Base-by-base conservation (phyloP, 257 asterid genomes). In the Verbascum thapsus region DNA sequence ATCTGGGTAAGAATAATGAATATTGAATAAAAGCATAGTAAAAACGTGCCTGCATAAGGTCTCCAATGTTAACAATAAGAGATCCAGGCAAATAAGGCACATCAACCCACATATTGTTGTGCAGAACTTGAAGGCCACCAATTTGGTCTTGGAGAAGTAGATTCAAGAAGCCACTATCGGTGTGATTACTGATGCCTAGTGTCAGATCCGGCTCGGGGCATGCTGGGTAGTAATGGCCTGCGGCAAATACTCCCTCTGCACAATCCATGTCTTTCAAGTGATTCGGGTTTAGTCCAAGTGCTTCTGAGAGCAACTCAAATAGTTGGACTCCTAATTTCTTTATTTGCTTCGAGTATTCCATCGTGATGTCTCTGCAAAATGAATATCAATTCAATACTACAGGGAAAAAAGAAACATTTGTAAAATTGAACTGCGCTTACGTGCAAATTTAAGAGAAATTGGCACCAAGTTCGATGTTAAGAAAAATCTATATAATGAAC, bases 41-140 rank as follows among this genome's bases (percentile, higher is more conserved):
- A n/a, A n/a, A n/a, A n/a, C n/a, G n/a, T n/a, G n/a, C n/a, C n/a
- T n/a, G n/a, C n/a, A n/a, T n/a, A n/a, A n/a, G n/a, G n/a, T n/a
- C n/a, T n/a, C n/a, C n/a, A n/a, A n/a, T n/a, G n/a, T n/a, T n/a
- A n/a, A n/a, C n/a, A n/a, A n/a, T n/a, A n/a, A n/a, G n/a, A n/a
- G n/a, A n/a, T n/a, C n/a, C n/a, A n/a, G n/a, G n/a, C n/a, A n/a
- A n/a, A n/a, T n/a, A n/a, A n/a, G n/a, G n/a, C n/a, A n/a, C n/a
- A n/a, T n/a, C n/a, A n/a, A n/a, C n/a, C n/a, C n/a, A n/a, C n/a
- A n/a, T n/a, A n/a, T n/a, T n/a, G n/a, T n/a, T n/a, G n/a, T n/a
- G n/a, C n/a, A n/a, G n/a, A n/a, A n/a, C 75, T 79, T 83, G 90
- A 41, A 83, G 80, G 44, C 87, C 87, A 1, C 85, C 87, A 0